phyloP scores from a whole-genome alignment of 2,329 filamentous ascomycete genomes.

The Botryotinia narcissicola region DNA sequence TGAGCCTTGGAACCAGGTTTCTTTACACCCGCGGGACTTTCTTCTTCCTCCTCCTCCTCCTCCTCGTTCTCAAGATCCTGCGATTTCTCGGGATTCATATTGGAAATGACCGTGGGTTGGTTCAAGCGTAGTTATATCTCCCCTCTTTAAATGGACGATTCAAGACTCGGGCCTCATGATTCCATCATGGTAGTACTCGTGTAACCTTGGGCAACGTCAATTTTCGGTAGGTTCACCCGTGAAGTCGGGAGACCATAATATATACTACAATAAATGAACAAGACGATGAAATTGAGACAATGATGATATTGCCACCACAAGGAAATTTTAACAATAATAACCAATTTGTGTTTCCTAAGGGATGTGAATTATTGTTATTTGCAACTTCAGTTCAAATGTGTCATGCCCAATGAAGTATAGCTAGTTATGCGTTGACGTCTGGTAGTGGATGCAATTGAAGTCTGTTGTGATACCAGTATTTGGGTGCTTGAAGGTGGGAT shows the following conservation, averaged over 20 bases:
- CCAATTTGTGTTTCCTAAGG: not conserved
- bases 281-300: not conserved
- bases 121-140: not conserved
- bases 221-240: not conserved
- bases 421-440: not conserved
- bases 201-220: slow-evolving; percentile 9
- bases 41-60: slow-evolving; percentile 4
- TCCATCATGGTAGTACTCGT: slow-evolving; percentile 7
- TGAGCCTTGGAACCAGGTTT: slow-evolving; percentile 34
- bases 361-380: not conserved
- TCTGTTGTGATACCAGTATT: not conserved
- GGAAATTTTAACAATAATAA: not conserved
- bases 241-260: not conserved
- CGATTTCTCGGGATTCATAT: not conserved
- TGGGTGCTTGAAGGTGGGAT: not conserved
- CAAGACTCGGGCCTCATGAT: slow-evolving; percentile 13
- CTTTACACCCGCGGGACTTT: slow-evolving; percentile 20
- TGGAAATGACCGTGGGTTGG: not conserved
- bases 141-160: not conserved
- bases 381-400: not conserved
- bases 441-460: not conserved
- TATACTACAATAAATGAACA: not conserved
- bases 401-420: not conserved
- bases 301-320: not conserved
- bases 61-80: not conserved